Percentiles rank a stretch among this genome's conserved stretches.
phyloP scores from a whole-genome alignment of 176 grass and related monocot species.

The Hordeum vulgare region MorexV3_pseudomolecules_assembly NC_058518.1:22899393-22899892 shows the following conservation, averaged over 20 bases:
- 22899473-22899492: not conserved
- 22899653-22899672: not conserved
- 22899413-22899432: not conserved
- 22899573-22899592: slow-evolving; percentile 13
- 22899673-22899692: not conserved
- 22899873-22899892: not conserved
- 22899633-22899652: not conserved
- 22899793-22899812: not conserved
- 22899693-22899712: not conserved
- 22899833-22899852: not conserved
- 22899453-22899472: slow-evolving; percentile 10
- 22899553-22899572: slow-evolving; percentile 45
- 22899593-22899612: not conserved
- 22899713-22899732: not conserved
- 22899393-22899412: not conserved
- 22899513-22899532: slow-evolving; percentile 44
- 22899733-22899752: not conserved
- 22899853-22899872: not conserved
- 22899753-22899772: not conserved
- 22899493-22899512: slow-evolving; percentile 53
- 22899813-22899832: slow-evolving; percentile 18
- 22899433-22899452: not conserved
- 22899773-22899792: not conserved
- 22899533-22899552: slow-evolving; percentile 41
- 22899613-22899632: not conserved